These are phyloP conservation scores for Liriodendron chinense DNA, from an alignment of 164 flowering plant genomes.

Conservation along the genomic window DNA sequence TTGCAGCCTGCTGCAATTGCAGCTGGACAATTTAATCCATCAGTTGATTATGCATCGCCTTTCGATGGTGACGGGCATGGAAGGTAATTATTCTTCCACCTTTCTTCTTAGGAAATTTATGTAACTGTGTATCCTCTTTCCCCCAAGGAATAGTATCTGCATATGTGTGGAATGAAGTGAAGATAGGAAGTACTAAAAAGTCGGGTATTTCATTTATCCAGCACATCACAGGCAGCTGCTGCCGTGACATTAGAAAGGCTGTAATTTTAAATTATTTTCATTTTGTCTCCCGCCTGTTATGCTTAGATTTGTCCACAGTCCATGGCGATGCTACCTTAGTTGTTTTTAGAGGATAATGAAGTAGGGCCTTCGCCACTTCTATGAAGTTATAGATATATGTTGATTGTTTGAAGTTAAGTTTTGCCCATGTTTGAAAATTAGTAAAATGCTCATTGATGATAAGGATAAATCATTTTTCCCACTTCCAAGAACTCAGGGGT, in stretches of 20 bases:
- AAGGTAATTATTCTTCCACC: conserved; percentile 47
- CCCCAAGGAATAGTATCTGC: too few relatives aligned
- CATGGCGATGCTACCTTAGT: not conserved
- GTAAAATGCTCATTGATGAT: not conserved
- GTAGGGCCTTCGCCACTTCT: not conserved
- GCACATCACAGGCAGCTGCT: too few relatives aligned
- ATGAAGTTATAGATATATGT: not conserved
- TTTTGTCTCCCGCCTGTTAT: not conserved
- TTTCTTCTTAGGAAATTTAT: not conserved
- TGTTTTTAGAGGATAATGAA: not conserved
- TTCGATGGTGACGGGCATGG: conserved; percentile 99
- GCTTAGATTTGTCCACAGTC: not conserved
- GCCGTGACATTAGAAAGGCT: too few relatives aligned
- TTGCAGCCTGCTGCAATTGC: conserved; percentile 94
- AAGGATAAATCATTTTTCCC: not conserved
- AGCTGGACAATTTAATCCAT: conserved; percentile 82
- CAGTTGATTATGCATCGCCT: conserved; percentile 85
- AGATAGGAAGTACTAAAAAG: too few relatives aligned
- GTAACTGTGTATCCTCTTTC: too few relatives aligned
- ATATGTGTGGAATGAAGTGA: too few relatives aligned
- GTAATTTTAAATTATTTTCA: too few relatives aligned
- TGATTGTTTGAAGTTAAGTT: not conserved
- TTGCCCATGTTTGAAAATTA: not conserved
- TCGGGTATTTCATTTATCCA: too few relatives aligned
- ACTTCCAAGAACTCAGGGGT: not conserved